Percentiles rank a stretch among this genome's conserved stretches.
Conservation (phyloP, 305 asterid genomes). For the Andrographis paniculata region DNA sequence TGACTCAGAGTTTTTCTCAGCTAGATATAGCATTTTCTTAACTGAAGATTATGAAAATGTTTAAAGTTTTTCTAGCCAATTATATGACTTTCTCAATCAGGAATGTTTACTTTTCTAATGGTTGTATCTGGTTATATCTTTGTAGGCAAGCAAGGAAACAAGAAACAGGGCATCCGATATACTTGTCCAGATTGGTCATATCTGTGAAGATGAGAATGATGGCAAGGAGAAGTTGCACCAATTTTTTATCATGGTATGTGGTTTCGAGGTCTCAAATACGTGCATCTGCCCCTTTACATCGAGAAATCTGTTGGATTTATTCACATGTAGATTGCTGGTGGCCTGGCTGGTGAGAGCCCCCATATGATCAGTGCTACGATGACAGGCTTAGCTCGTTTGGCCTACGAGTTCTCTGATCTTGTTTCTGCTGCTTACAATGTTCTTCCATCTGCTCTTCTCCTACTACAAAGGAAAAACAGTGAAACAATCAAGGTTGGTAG, state of each 20-base stretch:
- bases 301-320: slow-evolving; percentile 8
- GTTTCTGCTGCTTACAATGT: slow-evolving; percentile 57
- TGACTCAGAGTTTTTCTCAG: no score
- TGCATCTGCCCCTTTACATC: slow-evolving; percentile 1
- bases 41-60: no score
- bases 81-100: background rate
- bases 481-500: slow-evolving; percentile 75
- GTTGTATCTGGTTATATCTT: slow-evolving; percentile 11
- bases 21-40: no score
- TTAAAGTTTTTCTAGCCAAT: no score
- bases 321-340: slow-evolving; percentile 70
- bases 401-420: slow-evolving; percentile 91
- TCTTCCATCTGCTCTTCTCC: slow-evolving; percentile 84
- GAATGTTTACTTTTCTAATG: background rate
- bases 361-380: slow-evolving; percentile 93
- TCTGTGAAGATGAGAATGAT: slow-evolving; percentile 65
- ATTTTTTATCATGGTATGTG: slow-evolving; percentile 68
- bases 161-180: slow-evolving; percentile 91
- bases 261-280: slow-evolving; percentile 6
- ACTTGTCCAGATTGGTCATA: slow-evolving; percentile 86
- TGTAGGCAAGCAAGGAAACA: slow-evolving; percentile 76
- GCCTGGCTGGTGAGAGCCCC: slow-evolving; percentile 85
- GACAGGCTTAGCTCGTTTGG: slow-evolving; percentile 92
- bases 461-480: slow-evolving; percentile 72
- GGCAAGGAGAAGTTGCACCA: slow-evolving; percentile 54